These are phyloP conservation scores for Herpomyces periplanetae DNA, from an alignment of 2,329 filamentous ascomycete genomes.

Conservation along the genomic window DNA sequence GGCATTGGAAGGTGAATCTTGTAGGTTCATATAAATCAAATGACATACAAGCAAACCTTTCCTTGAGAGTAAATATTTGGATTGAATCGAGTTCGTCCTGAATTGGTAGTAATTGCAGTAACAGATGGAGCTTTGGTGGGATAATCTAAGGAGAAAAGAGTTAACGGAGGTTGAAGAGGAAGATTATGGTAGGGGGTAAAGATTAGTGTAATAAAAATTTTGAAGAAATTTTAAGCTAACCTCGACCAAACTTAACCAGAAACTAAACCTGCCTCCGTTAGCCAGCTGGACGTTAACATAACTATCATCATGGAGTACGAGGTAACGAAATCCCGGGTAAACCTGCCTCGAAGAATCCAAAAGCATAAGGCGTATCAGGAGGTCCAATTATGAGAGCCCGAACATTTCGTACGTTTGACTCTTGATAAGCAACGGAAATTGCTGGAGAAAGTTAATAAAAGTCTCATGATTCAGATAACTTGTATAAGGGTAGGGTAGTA, in stretches of 20 bases:
- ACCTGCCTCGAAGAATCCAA: slow-evolving; percentile 69
- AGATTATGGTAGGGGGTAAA: neutral
- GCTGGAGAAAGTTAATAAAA: slow-evolving; percentile 11
- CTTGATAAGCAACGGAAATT: slow-evolving; percentile 48
- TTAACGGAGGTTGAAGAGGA: too few relatives aligned
- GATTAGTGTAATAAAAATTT: neutral
- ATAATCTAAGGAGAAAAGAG: slow-evolving; percentile 26
- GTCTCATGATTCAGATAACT: slow-evolving; percentile 4
- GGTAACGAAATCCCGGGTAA: slow-evolving; percentile 1
- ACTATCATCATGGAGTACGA: slow-evolving; percentile 5
- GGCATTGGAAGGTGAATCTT: neutral
- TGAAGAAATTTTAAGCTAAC: slow-evolving; percentile 9
- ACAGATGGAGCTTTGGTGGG: slow-evolving; percentile 22
- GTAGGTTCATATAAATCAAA: neutral
- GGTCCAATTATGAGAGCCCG: slow-evolving; percentile 64
- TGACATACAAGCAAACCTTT: slow-evolving; percentile 52
- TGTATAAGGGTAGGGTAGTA: slow-evolving; percentile 3
- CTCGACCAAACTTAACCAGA: slow-evolving; percentile 29
- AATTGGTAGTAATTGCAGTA: slow-evolving; percentile 42
- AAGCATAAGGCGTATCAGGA: slow-evolving; percentile 78
- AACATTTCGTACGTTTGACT: slow-evolving; percentile 56
- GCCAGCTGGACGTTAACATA: too few relatives aligned
- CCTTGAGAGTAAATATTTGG: slow-evolving; percentile 78
- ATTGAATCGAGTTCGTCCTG: slow-evolving; percentile 61
- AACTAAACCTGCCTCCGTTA: slow-evolving; percentile 16